Base-by-base conservation (phyloP, 352 stramenopile genomes). In the Globisporangium alternatum region DNA sequence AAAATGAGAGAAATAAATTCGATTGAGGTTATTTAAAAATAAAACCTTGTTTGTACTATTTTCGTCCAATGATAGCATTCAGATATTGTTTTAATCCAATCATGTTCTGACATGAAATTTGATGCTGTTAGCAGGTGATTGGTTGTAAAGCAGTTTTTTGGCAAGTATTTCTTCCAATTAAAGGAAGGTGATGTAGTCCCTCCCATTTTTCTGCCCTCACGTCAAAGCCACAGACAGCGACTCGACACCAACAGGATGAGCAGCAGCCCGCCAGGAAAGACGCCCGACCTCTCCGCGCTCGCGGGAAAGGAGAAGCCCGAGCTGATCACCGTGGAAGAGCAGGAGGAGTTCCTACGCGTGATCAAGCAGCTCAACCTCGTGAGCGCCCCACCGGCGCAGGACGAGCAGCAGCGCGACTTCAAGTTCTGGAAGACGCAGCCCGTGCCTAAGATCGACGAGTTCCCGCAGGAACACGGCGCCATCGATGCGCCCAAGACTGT, bases 401-500 rank as follows among this genome's bases (percentile, higher is more conserved):
- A 64, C 28, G 55, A 60, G 43, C 43, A 45, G 43, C 64, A 55
- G 67, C 67, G 77, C 31, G 83, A 89, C 44, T 88, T 93, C 72
- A 90, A 92, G 59, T 98, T 98, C 70, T 98, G 92, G 92, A 84
- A 80, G 45, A 97, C 90, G 31, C 92, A 98, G 72, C 91, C 89
- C 1, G 89, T 97, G 57, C 88, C 78, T 5, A 73, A 71, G 56
- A 74, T 91, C 51, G 72, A 90, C 45, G 83, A 91, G 67, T 81
- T 80, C 55, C 78, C 81, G 30, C 74, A 72, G n/a, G 63, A 87
- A 35, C 81, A 98, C 65, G 94, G 90, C 12, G 86, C 97, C 6
- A 98, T 99, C 61, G 93, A 99, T 64, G 76, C 79, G 12, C 70
- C 86, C 49, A 98, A 98, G 77, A 95, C 84, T 31, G 66, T 88